Percentiles rank a stretch among this genome's conserved stretches.
Evolutionary conservation across 2,329 filamentous ascomycete species (phyloP).

Genomic region (Colletotrichum scovillei): DNA sequence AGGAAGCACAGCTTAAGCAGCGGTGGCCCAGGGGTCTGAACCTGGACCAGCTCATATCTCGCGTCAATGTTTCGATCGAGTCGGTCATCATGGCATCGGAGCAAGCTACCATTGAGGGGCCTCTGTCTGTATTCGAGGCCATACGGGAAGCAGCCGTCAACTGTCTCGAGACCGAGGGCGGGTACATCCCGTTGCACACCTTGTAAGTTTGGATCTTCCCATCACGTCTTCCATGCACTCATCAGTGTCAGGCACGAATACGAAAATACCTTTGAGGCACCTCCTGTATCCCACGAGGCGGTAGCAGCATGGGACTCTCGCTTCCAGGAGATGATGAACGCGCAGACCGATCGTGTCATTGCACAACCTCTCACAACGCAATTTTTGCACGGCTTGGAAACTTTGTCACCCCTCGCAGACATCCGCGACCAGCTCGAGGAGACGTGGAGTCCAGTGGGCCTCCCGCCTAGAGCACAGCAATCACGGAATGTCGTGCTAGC

Average conservation of each 20-base stretch:
- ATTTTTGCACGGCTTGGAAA: background rate
- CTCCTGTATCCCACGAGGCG: constrained; percentile 20
- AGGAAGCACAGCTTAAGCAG: constrained; percentile 7
- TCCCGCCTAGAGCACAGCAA: constrained; percentile 7
- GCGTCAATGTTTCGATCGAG: constrained; percentile 33
- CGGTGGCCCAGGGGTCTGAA: constrained; percentile 32
- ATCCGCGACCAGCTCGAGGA: constrained; percentile 28
- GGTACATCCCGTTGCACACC: constrained; percentile 28
- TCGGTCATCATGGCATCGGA: constrained; percentile 33
- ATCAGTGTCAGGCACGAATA: constrained; percentile 32
- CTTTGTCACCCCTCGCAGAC: constrained; percentile 11
- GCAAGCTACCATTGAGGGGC: constrained; percentile 1
- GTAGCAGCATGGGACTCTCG: constrained; percentile 32
- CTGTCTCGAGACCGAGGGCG: constrained; percentile 24
- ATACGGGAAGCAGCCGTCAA: constrained; percentile 20
- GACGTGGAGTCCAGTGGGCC: constrained; percentile 9
- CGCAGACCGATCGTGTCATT: constrained; percentile 24
- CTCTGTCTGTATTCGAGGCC: constrained; percentile 23
- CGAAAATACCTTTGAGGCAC: constrained; percentile 32
- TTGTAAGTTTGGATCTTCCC: constrained; percentile 11
- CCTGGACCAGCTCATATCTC: constrained; percentile 28
- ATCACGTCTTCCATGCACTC: background rate
- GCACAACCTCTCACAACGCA: constrained; percentile 23
- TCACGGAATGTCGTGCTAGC: constrained; percentile 32
- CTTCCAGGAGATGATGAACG: constrained; percentile 18